Percentiles rank a stretch among this genome's conserved stretches.
Conservation (phyloP, 371 early-diverging fungal species). For the Rhizopus arrhizus region DNA sequence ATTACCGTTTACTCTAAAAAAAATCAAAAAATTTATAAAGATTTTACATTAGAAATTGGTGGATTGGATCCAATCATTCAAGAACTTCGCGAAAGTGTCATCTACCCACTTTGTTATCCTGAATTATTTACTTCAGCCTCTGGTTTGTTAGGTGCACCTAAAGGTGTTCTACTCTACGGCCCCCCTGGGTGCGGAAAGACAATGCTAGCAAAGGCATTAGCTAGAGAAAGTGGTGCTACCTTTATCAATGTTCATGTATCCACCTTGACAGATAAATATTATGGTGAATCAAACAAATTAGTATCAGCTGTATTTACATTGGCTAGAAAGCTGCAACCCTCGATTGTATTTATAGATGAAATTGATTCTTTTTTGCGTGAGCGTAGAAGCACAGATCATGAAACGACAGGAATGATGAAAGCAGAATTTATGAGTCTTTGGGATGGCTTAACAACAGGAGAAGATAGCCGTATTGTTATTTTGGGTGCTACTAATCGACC, state of each 20-base stretch:
- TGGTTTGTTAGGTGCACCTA: conserved; percentile 89
- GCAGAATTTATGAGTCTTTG: conserved; percentile 98
- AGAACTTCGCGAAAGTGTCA: conserved; percentile 90
- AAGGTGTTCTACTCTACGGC: conserved; percentile 93
- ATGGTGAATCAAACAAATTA: conserved; percentile 95
- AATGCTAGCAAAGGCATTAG: conserved; percentile 96
- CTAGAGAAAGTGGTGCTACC: conserved; percentile 92
- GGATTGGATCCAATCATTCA: conserved; percentile 92
- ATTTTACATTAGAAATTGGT: conserved; percentile 71
- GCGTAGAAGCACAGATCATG: conserved; percentile 86
- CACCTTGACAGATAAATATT: conserved; percentile 92
- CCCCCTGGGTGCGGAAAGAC: conserved; percentile 98
- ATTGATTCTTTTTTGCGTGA: conserved; percentile 96
- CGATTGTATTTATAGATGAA: conserved; percentile 97
- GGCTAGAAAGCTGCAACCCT: conserved; percentile 91
- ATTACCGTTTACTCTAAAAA: background rate
- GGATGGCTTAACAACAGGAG: conserved; percentile 94
- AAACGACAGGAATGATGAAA: conserved; percentile 97
- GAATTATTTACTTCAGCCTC: conserved; percentile 83
- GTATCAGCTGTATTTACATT: conserved; percentile 91
- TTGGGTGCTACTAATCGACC: conserved; percentile 95
- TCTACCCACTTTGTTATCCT: conserved; percentile 92
- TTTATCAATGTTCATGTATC: conserved; percentile 94
- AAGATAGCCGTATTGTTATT: conserved; percentile 78
- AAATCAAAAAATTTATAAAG: background rate